phyloP scores from a whole-genome alignment of 1,139 yeast genomes.

The Blastobotrys arbuscula region DNA sequence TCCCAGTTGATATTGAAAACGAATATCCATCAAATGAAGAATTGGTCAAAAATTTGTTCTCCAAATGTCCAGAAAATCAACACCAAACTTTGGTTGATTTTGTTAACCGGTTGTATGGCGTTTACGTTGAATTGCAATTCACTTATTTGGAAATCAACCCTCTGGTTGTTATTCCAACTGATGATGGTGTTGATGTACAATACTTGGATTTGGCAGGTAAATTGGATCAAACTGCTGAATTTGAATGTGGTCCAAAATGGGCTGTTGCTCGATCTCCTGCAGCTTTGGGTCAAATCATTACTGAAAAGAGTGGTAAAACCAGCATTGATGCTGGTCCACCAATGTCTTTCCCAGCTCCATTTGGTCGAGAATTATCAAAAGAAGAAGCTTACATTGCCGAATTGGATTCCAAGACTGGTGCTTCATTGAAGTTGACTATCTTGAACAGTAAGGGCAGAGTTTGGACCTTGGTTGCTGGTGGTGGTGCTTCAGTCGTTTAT shows the following conservation, averaged over 20 bases:
- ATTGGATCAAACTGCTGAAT: conserved; percentile 45
- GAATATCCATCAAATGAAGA: conserved; percentile 39
- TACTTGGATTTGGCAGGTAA: conserved; percentile 45
- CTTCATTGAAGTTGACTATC: conserved; percentile 42
- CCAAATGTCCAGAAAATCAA: conserved; percentile 39
- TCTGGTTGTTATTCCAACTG: conserved; percentile 40
- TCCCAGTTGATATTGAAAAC: conserved; percentile 40
- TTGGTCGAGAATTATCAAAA: conserved; percentile 41
- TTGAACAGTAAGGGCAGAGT: conserved; percentile 41
- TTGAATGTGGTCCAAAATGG: conserved; percentile 47
- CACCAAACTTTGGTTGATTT: conserved; percentile 40
- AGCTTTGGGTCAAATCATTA: conserved; percentile 35
- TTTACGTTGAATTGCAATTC: conserved; percentile 43
- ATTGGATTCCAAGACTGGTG: conserved; percentile 45
- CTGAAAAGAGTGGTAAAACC: conserved; percentile 24
- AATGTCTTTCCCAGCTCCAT: conserved; percentile 46
- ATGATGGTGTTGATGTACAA: conserved; percentile 39
- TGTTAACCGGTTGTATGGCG: conserved; percentile 43
- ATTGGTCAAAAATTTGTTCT: conserved; percentile 32
- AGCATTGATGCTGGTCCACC: conserved; percentile 43
- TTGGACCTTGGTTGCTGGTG: conserved; percentile 46
- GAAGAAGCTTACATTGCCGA: conserved; percentile 46
- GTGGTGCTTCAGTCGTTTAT: conserved; percentile 42
- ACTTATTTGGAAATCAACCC: conserved; percentile 46
- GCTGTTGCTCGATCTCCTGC: conserved; percentile 43